A percentile compares a stretch with the other conserved stretches of the same genome.
Evolutionary conservation across 495 filamentous ascomycete species (phyloP).

Genomic region (Talaromyces wortmannii): DNA sequence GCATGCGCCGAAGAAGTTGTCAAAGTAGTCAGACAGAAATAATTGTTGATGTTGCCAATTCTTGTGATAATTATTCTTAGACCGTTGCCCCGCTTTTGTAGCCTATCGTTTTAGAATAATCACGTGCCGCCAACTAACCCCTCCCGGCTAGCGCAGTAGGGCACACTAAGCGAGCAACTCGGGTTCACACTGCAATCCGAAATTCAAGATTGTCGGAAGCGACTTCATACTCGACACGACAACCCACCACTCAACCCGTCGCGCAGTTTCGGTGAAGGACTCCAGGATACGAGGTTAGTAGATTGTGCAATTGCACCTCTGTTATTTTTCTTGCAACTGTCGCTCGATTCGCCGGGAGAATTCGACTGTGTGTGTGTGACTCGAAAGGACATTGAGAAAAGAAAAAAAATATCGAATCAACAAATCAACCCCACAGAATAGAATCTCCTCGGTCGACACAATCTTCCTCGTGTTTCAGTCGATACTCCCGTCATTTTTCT

Average conservation of each 20-base stretch:
- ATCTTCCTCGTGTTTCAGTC: no score
- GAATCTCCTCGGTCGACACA: no score
- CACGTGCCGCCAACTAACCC: slow-evolving; percentile 12
- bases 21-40: no score
- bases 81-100: no score
- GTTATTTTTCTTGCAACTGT: background rate
- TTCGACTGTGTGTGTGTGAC: background rate
- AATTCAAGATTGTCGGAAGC: slow-evolving; percentile 38
- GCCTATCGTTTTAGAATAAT: background rate
- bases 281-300: slow-evolving; percentile 13
- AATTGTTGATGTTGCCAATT: no score
- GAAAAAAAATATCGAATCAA: no score
- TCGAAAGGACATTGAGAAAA: no score
- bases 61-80: no score
- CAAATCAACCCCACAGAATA: no score
- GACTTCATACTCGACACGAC: slow-evolving; percentile 30
- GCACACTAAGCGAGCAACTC: slow-evolving; percentile 8
- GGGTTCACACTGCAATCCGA: slow-evolving; percentile 42
- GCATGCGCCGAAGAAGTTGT: no score
- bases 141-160: slow-evolving; percentile 1
- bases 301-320: background rate
- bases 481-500: background rate
- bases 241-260: slow-evolving; percentile 36
- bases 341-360: background rate
- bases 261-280: slow-evolving; percentile 43